phyloP scores from a whole-genome alignment of 768 basidiomycete genomes.

The Hydnum rufescens region DNA sequence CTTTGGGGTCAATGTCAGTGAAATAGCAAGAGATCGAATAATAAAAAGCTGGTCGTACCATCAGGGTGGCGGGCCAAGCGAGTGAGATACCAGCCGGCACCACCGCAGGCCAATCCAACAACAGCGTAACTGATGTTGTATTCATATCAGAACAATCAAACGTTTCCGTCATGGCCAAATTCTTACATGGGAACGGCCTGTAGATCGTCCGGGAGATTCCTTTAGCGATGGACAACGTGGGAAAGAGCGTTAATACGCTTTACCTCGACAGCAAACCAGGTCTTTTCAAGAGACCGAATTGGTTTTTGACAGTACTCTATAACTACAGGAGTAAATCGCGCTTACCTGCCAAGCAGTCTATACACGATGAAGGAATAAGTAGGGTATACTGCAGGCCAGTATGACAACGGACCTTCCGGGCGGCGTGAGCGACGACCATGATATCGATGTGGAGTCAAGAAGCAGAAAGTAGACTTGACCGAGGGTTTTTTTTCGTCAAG shows the following conservation, averaged over 20 bases:
- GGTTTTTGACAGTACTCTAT: neutral
- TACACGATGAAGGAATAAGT: neutral
- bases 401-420: neutral
- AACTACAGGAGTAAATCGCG: neutral
- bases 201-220: neutral
- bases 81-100: constrained; percentile 47
- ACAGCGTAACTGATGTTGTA: constrained; percentile 24
- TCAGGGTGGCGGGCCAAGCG: constrained; percentile 37
- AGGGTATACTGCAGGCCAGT: neutral
- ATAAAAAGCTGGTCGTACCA: constrained; percentile 15
- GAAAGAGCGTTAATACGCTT: constrained; percentile 12
- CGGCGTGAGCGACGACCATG: neutral
- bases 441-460: neutral
- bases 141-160: neutral
- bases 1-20: constrained; percentile 16
- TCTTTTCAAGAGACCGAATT: constrained; percentile 8
- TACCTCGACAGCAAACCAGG: constrained; percentile 62
- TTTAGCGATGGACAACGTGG: constrained; percentile 1
- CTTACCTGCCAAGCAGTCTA: neutral
- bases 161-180: neutral
- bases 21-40: neutral
- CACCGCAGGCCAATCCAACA: constrained; percentile 28
- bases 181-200: constrained; percentile 32
- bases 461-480: too few species aligned
- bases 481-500: too few species aligned